Evolutionary conservation across 2,329 filamentous ascomycete genomes (phyloP).

Genomic region (Amylocarpus encephaloides): DNA sequence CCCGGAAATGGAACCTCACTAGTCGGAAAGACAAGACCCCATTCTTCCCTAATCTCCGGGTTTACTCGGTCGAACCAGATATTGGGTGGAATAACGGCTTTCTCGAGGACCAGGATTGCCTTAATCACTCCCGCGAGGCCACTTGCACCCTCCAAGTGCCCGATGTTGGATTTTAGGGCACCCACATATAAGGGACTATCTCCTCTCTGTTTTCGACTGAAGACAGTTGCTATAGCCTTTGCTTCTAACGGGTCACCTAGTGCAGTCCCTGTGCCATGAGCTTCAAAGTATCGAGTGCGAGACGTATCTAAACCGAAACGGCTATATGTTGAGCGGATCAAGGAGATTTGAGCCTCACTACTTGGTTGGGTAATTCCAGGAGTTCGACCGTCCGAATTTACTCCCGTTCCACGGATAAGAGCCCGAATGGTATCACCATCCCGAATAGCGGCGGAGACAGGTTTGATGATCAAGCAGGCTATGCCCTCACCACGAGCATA

Average conservation of each 20-base stretch:
- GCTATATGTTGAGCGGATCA: slow-evolving; percentile 8
- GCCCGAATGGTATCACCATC: slow-evolving; percentile 52
- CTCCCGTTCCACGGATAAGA: slow-evolving; percentile 36
- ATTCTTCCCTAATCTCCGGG: slow-evolving; percentile 22
- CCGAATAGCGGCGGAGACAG: slow-evolving; percentile 48
- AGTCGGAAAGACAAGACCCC: not conserved
- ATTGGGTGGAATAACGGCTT: slow-evolving; percentile 35
- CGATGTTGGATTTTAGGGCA: slow-evolving; percentile 23
- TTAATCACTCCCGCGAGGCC: slow-evolving; percentile 15
- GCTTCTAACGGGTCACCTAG: slow-evolving; percentile 10
- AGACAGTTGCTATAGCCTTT: slow-evolving; percentile 33
- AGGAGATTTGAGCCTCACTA: slow-evolving; percentile 35
- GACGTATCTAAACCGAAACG: slow-evolving; percentile 1
- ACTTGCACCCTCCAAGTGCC: slow-evolving; percentile 19
- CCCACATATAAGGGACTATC: slow-evolving; percentile 10
- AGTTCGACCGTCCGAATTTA: slow-evolving; percentile 40
- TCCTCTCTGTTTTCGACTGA: slow-evolving; percentile 27
- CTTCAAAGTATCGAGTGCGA: slow-evolving; percentile 9
- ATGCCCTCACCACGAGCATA: slow-evolving; percentile 59
- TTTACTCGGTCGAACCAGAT: slow-evolving; percentile 32
- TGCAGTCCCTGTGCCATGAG: slow-evolving; percentile 11
- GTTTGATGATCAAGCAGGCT: slow-evolving; percentile 52
- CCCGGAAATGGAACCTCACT: slow-evolving; percentile 20
- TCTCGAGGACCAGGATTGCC: slow-evolving; percentile 10
- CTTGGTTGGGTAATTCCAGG: slow-evolving; percentile 39